phyloP scores from a whole-genome alignment of 2,329 filamentous ascomycete species.

The Fonsecaea erecta region DNA sequence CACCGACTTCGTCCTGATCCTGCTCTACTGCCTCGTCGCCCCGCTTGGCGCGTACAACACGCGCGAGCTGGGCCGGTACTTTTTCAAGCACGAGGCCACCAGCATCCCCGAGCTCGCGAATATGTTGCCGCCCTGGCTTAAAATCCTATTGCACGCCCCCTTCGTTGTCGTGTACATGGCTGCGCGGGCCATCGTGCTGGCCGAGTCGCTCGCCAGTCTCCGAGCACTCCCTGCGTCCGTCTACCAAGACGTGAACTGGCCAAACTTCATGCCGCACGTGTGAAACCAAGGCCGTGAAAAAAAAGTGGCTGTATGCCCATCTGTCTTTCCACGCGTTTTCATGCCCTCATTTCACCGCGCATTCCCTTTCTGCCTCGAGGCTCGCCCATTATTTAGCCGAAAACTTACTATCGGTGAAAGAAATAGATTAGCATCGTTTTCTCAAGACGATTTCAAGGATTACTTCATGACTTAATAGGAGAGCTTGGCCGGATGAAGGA shows the following conservation, averaged over 20 bases:
- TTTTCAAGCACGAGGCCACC: not conserved
- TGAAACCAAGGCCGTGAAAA: not conserved
- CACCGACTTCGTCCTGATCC: not conserved
- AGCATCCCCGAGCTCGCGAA: conserved; percentile 4
- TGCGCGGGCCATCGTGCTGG: not conserved
- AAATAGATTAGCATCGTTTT: too few relatives aligned
- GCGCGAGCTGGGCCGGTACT: not conserved
- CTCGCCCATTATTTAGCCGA: too few relatives aligned
- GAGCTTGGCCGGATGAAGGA: too few relatives aligned
- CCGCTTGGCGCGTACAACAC: not conserved
- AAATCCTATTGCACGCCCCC: not conserved
- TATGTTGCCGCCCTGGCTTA: not conserved
- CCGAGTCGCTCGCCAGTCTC: conserved; percentile 1
- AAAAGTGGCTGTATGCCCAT: not conserved
- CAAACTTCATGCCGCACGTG: not conserved
- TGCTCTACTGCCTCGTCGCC: not conserved
- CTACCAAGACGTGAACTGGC: conserved; percentile 4
- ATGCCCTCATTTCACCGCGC: not conserved
- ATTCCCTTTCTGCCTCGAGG: too few relatives aligned
- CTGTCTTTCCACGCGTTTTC: not conserved
- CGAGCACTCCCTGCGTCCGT: not conserved
- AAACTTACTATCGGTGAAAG: too few relatives aligned
- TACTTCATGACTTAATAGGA: too few relatives aligned
- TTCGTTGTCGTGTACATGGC: not conserved
- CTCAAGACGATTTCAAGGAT: too few relatives aligned